A percentile compares a stretch with the other conserved stretches of the same genome.
phyloP scores from a whole-genome alignment of 2,329 filamentous ascomycete species.

The Colletotrichum brevisporum region DNA sequence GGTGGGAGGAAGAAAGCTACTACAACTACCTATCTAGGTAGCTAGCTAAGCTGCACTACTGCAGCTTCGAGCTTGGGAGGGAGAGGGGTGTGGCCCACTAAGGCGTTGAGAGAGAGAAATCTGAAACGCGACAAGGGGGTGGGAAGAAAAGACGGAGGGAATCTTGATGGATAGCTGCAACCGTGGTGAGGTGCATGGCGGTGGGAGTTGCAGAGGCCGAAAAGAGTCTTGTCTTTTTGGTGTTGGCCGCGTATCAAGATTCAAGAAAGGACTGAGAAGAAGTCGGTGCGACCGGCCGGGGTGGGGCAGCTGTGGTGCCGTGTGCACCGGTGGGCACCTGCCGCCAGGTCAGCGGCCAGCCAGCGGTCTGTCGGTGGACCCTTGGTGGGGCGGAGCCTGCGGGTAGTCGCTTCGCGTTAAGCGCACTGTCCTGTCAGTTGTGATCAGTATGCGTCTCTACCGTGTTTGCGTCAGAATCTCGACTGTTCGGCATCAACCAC shows the following conservation, averaged over 20 bases:
- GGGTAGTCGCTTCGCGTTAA: background rate
- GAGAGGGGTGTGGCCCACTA: constrained; percentile 17
- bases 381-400: constrained; percentile 8
- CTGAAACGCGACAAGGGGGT: constrained; percentile 33
- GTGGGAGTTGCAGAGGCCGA: background rate
- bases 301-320: background rate
- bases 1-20: constrained; percentile 1
- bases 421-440: background rate
- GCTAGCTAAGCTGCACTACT: constrained; percentile 8
- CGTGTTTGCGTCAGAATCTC: background rate
- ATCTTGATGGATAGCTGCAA: background rate
- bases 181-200: no score
- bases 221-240: background rate
- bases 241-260: constrained; percentile 24
- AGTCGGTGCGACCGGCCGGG: constrained; percentile 5
- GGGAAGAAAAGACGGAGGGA: background rate
- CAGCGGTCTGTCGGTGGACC: background rate
- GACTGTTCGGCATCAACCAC: constrained; percentile 4
- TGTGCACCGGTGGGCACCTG: constrained; percentile 5
- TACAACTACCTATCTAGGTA: background rate
- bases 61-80: constrained; percentile 2
- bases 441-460: rapidly evolving
- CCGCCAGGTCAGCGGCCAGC: no score
- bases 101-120: constrained; percentile 27
- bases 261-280: background rate